These are phyloP conservation scores for Amoeboaphelidium protococcarum DNA, from an alignment of 371 early-diverging fungal species.

Conservation along the genomic window DNA sequence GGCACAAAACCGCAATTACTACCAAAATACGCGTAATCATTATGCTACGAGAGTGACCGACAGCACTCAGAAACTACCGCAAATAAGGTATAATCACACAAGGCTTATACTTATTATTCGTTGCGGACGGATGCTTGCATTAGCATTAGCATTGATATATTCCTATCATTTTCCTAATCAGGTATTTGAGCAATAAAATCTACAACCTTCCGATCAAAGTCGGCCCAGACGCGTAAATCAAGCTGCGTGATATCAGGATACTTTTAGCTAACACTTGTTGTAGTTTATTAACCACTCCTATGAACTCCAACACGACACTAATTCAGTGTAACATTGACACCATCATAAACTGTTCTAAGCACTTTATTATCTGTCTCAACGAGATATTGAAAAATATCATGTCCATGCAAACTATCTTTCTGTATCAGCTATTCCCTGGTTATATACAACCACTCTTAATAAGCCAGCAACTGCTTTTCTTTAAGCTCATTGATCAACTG, in stretches of 20 bases:
- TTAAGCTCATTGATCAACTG: too few species aligned
- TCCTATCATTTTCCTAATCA: neutral
- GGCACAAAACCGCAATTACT: neutral
- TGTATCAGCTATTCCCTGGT: too few species aligned
- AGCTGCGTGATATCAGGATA: neutral
- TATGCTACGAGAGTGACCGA: neutral
- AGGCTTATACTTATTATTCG: neutral
- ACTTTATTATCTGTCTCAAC: too few species aligned
- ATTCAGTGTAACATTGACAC: too few species aligned
- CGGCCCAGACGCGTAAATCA: neutral
- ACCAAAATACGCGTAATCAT: neutral
- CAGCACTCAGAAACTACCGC: neutral
- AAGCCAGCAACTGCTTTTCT: too few species aligned
- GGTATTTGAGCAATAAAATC: neutral
- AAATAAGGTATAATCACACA: neutral
- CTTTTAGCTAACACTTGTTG: neutral
- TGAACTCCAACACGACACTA: too few species aligned
- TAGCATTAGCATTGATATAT: neutral
- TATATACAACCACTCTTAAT: too few species aligned
- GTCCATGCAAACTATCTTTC: too few species aligned
- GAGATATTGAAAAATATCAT: too few species aligned
- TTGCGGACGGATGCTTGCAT: neutral
- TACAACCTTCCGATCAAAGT: neutral
- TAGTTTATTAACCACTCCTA: constrained; percentile 7
- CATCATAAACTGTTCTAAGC: too few species aligned